phyloP scores from a whole-genome alignment of 768 basidiomycete species.

The Sarcodon sp. region DNA sequence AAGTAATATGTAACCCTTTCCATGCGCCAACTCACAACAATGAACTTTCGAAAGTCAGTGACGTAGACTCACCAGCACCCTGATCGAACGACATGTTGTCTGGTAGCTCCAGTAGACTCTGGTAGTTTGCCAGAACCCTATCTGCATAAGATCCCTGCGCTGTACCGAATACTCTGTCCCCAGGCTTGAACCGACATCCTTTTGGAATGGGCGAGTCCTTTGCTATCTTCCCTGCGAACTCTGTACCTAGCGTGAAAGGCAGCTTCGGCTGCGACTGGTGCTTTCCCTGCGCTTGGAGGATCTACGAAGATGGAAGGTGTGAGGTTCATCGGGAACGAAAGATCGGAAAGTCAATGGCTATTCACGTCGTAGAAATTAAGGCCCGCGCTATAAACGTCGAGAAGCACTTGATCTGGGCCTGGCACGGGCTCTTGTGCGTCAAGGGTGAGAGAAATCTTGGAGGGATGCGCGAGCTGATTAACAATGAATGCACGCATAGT shows the following conservation, averaged over 20 bases:
- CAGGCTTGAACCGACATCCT: constrained; percentile 66
- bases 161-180: constrained; percentile 83
- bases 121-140: constrained; percentile 43
- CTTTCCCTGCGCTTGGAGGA: constrained; percentile 82
- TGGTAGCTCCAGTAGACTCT: constrained; percentile 51
- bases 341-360: not conserved
- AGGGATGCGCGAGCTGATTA: constrained; percentile 42
- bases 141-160: constrained; percentile 76
- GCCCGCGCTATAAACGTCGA: constrained; percentile 39
- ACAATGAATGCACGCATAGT: constrained; percentile 74
- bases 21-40: not conserved
- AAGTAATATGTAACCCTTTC: constrained; percentile 71
- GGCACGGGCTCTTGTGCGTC: constrained; percentile 27
- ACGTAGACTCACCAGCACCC: constrained; percentile 50
- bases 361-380: constrained; percentile 36
- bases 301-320: constrained; percentile 23
- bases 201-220: constrained; percentile 60
- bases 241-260: constrained; percentile 76
- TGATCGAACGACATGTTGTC: constrained; percentile 70
- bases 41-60: not conserved
- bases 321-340: not conserved
- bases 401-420: constrained; percentile 26
- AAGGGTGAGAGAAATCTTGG: constrained; percentile 22
- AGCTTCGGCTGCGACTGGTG: constrained; percentile 76
- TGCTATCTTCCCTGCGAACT: constrained; percentile 76